These are phyloP conservation scores for Pezizomycotina sp. DNA, from an alignment of 2,329 filamentous ascomycete genomes.

Conservation along the genomic window DNA sequence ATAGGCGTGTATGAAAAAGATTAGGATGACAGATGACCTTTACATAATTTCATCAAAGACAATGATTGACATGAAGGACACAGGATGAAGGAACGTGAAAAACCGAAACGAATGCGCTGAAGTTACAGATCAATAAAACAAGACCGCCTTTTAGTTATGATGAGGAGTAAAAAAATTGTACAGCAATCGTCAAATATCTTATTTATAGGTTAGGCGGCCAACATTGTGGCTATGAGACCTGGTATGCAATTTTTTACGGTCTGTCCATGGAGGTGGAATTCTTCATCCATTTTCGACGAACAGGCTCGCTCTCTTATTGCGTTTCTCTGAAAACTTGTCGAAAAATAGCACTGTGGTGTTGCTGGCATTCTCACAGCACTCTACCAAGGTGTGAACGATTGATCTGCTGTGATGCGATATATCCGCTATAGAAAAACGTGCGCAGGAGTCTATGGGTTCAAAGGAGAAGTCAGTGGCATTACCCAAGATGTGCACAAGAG, in stretches of 20 bases:
- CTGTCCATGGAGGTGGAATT: conserved; percentile 28
- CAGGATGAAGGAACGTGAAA: no score
- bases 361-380: conserved; percentile 71
- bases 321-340: conserved; percentile 82
- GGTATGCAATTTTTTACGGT: conserved; percentile 14
- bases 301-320: conserved; percentile 68
- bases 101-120: no score
- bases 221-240: conserved; percentile 14
- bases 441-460: conserved; percentile 44
- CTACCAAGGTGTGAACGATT: conserved; percentile 65
- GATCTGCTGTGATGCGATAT: conserved; percentile 71
- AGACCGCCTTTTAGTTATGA: neutral
- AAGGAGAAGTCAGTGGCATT: conserved; percentile 1
- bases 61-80: neutral
- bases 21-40: conserved; percentile 1
- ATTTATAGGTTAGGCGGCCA: conserved; percentile 12
- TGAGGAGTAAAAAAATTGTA: neutral
- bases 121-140: neutral
- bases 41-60: neutral
- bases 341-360: conserved; percentile 73
- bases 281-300: conserved; percentile 62
- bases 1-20: conserved; percentile 7
- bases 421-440: conserved; percentile 89
- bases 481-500: conserved; percentile 1
- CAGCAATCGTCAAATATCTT: conserved; percentile 18